These are phyloP conservation scores for Suillus spraguei DNA, from an alignment of 768 basidiomycete genomes.

Conservation along the genomic window DNA sequence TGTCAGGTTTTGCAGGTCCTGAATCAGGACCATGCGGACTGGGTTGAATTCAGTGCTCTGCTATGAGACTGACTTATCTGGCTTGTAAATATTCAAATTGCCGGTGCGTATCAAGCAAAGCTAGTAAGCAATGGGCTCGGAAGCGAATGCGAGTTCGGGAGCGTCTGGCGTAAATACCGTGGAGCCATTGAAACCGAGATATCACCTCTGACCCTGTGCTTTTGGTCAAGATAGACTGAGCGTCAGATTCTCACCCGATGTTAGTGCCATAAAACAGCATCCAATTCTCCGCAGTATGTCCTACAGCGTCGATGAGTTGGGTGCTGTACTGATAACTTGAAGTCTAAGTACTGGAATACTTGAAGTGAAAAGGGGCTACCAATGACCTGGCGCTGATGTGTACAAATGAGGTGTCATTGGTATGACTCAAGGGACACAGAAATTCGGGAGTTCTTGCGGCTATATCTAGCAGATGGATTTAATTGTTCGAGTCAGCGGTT, in stretches of 20 bases:
- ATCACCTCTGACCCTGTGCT: background rate
- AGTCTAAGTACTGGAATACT: conserved; percentile 43
- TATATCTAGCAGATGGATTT: conserved; percentile 48
- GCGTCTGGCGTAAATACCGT: conserved; percentile 50
- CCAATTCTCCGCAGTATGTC: conserved; percentile 64
- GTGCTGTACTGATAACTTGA: conserved; percentile 53
- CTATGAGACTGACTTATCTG: conserved; percentile 50
- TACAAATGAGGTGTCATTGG: background rate
- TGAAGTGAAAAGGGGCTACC: conserved; percentile 40
- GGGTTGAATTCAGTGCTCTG: conserved; percentile 34
- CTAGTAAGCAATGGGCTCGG: conserved; percentile 66
- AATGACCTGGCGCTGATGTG: conserved; percentile 45
- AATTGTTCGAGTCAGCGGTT: conserved; percentile 42
- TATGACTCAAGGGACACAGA: conserved; percentile 24
- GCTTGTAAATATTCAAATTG: conserved; percentile 57
- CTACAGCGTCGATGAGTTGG: conserved; percentile 44
- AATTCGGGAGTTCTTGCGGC: conserved; percentile 38
- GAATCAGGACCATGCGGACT: conserved; percentile 47
- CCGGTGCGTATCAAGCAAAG: conserved; percentile 62
- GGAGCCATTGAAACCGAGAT: conserved; percentile 50
- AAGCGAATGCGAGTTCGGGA: conserved; percentile 51
- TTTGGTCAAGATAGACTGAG: background rate
- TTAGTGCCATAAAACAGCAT: conserved; percentile 66
- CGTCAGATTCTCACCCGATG: conserved; percentile 48
- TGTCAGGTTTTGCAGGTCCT: conserved; percentile 32